phyloP scores from a whole-genome alignment of 257 asterid genomes.

The Thymus quinquecostatus region DNA sequence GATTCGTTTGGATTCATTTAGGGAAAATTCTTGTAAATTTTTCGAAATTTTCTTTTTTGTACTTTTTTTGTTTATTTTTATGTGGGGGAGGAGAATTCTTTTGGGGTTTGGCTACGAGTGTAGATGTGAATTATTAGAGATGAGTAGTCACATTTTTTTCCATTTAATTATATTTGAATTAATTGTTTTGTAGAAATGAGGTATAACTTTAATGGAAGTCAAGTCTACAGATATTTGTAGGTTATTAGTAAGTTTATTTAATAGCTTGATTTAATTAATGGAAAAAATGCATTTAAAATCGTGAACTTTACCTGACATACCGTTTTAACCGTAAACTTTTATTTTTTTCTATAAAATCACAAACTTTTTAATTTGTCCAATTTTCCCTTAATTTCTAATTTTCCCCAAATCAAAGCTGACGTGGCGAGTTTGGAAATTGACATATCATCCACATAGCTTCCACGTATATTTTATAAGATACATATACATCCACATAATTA shows the following conservation, averaged over 20 bases:
- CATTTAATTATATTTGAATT: neutral
- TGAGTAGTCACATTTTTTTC: neutral
- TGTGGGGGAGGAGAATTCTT: neutral
- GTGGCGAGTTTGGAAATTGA: too few species aligned
- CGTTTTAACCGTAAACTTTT: too few species aligned
- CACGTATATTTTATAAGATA: too few species aligned
- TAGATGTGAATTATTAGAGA: neutral
- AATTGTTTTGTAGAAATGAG: neutral
- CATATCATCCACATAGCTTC: too few species aligned
- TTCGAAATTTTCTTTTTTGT: neutral
- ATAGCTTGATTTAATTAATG: neutral
- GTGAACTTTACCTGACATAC: too few species aligned
- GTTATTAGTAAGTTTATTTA: neutral
- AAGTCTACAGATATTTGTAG: neutral
- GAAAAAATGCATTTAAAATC: too few species aligned
- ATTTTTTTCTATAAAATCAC: too few species aligned
- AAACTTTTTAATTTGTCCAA: too few species aligned
- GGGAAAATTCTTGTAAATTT: neutral
- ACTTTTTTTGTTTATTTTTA: neutral
- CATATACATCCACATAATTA: too few species aligned
- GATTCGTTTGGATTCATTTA: conserved; percentile 35
- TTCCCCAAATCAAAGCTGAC: too few species aligned
- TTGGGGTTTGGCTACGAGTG: neutral
- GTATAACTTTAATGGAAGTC: neutral
- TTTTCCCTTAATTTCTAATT: too few species aligned